These are phyloP conservation scores for Letharia lupina DNA, from an alignment of 495 filamentous ascomycete species.

Conservation along the genomic window DNA sequence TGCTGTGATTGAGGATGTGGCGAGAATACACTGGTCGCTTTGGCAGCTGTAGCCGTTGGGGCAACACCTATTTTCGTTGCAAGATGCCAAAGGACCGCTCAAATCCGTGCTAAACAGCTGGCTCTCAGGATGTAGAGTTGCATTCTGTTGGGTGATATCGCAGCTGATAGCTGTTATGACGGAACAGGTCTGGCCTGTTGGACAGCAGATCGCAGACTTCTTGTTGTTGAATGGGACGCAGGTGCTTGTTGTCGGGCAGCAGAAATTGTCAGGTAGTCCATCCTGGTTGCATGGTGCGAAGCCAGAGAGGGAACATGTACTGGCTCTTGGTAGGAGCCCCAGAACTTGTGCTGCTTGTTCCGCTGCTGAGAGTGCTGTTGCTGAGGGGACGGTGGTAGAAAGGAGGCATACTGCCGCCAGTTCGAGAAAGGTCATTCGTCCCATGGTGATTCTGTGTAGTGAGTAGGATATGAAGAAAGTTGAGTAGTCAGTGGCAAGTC, in stretches of 20 bases:
- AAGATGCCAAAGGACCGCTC: slow-evolving; percentile 44
- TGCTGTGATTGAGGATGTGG: slow-evolving; percentile 22
- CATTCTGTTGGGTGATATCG: slow-evolving; percentile 58
- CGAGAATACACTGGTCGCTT: slow-evolving; percentile 33
- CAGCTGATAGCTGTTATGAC: slow-evolving; percentile 65
- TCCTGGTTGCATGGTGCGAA: slow-evolving; percentile 44
- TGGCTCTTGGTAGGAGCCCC: slow-evolving; percentile 30
- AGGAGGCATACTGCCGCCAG: slow-evolving; percentile 29
- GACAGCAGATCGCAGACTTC: slow-evolving; percentile 74
- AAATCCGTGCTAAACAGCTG: slow-evolving; percentile 63
- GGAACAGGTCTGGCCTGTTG: slow-evolving; percentile 49
- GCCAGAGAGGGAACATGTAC: slow-evolving; percentile 37
- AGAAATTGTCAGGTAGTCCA: slow-evolving; percentile 62
- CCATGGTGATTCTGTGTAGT: slow-evolving; percentile 15
- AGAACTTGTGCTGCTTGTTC: slow-evolving; percentile 30
- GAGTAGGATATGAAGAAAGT: slow-evolving; percentile 5
- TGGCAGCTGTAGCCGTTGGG: slow-evolving; percentile 72
- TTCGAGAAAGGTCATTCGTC: slow-evolving; percentile 22
- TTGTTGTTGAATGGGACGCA: slow-evolving; percentile 59
- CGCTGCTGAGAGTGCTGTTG: slow-evolving; percentile 22
- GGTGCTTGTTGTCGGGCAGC: slow-evolving; percentile 54
- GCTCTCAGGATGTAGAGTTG: slow-evolving; percentile 49
- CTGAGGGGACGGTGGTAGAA: slow-evolving; percentile 23
- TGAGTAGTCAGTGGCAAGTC: not conserved
- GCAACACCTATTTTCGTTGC: slow-evolving; percentile 54